phyloP scores from a whole-genome alignment of 768 basidiomycete genomes.

The Phaffia tasmanica region DNA sequence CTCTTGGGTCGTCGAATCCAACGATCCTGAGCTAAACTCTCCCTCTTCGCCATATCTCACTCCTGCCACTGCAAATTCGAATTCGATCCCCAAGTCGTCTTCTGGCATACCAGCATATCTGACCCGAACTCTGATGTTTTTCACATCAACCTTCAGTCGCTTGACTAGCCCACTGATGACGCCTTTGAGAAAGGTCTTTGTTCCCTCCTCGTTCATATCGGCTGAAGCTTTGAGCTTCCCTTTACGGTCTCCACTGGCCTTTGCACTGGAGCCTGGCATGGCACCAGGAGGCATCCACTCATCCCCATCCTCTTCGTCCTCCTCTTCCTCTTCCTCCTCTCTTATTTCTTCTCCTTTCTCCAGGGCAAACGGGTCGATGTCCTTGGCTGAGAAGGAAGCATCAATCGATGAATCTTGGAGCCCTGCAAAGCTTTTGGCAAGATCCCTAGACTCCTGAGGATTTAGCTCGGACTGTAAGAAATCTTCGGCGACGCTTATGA shows the following conservation, averaged over 20 bases:
- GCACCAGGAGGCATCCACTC: slow-evolving; percentile 29
- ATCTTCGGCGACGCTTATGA: slow-evolving; percentile 70
- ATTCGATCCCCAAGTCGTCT: slow-evolving; percentile 24
- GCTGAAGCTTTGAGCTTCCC: neutral
- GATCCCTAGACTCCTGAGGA: slow-evolving; percentile 55
- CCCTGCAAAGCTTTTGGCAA: slow-evolving; percentile 58
- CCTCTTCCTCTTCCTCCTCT: slow-evolving; percentile 3
- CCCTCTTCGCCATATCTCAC: slow-evolving; percentile 19
- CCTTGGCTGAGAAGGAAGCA: slow-evolving; percentile 25
- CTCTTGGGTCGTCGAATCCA: slow-evolving; percentile 7
- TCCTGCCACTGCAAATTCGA: slow-evolving; percentile 32
- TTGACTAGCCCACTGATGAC: slow-evolving; percentile 38
- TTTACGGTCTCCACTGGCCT: neutral
- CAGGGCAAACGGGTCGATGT: slow-evolving; percentile 27
- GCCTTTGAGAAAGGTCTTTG: slow-evolving; percentile 36
- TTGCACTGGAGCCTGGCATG: slow-evolving; percentile 27
- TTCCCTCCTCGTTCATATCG: slow-evolving; percentile 7
- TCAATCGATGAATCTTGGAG: slow-evolving; percentile 31
- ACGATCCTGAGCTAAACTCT: neutral
- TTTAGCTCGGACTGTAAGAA: slow-evolving; percentile 77
- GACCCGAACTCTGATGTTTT: slow-evolving; percentile 31
- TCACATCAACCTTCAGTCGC: slow-evolving; percentile 35
- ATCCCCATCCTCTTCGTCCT: slow-evolving; percentile 27
- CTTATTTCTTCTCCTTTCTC: neutral
- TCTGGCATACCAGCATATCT: neutral